Evolutionary conservation across 306 rosid genomes (phyloP).

Genomic region (Cajanus cajan): DNA sequence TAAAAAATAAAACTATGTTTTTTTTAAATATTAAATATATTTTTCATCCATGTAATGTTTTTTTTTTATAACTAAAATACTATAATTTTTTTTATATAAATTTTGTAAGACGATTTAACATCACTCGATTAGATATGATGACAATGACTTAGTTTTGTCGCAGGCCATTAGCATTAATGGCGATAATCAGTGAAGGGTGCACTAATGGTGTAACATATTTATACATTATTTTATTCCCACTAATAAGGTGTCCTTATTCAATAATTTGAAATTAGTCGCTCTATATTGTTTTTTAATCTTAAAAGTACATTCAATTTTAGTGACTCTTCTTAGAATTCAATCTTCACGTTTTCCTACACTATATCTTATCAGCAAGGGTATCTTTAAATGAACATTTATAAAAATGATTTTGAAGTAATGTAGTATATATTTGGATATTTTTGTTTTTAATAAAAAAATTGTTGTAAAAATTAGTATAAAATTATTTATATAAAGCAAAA

Average conservation of each 20-base stretch:
- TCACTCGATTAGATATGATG: background rate
- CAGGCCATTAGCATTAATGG: slow-evolving; percentile 11
- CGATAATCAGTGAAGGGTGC: background rate
- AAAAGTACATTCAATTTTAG: background rate
- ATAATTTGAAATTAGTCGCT: background rate
- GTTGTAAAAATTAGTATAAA: too few species aligned
- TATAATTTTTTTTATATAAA: background rate
- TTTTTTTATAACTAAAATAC: background rate
- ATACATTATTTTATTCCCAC: slow-evolving; percentile 17
- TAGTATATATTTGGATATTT: too few species aligned
- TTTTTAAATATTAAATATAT: background rate
- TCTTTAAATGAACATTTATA: background rate
- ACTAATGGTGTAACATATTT: slow-evolving; percentile 1
- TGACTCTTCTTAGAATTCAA: background rate
- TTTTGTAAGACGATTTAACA: background rate
- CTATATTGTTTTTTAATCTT: background rate
- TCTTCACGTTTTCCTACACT: background rate
- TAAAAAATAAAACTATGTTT: background rate
- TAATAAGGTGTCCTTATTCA: background rate
- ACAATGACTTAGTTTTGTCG: slow-evolving; percentile 5
- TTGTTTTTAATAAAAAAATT: too few species aligned
- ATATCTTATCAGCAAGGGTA: too few species aligned
- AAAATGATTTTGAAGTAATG: too few species aligned
- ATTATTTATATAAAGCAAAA: too few species aligned
- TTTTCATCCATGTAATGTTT: background rate